Percentiles rank a stretch among this genome's conserved stretches.
phyloP scores from a whole-genome alignment of 1,284 basidiomycete species.

The Termitomyces sp. region DNA sequence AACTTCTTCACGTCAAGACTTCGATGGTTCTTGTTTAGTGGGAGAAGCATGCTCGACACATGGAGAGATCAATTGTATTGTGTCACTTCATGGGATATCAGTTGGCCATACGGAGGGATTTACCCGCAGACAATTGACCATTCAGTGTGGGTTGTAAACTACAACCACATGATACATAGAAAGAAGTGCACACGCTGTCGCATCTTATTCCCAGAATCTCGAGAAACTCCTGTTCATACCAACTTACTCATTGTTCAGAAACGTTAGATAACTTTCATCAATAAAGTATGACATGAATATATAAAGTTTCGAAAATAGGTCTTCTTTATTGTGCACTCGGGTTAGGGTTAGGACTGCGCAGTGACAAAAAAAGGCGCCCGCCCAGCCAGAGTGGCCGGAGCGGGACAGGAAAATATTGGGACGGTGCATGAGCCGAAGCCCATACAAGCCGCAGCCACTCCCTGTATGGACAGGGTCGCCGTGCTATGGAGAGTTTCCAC shows the following conservation, averaged over 20 bases:
- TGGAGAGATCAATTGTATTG: neutral
- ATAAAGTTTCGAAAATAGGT: no score
- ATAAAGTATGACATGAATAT: no score
- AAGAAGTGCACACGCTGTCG: neutral
- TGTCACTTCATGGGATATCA: neutral
- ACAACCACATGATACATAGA: neutral
- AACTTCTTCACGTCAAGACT: neutral
- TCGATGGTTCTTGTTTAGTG: slow-evolving; percentile 3
- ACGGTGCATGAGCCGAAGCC: slow-evolving; percentile 63
- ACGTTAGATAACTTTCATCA: no score
- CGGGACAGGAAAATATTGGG: slow-evolving; percentile 67
- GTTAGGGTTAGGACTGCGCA: slow-evolving; percentile 40
- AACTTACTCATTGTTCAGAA: no score
- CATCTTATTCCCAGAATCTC: neutral
- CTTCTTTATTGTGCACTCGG: neutral
- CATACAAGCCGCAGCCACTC: slow-evolving; percentile 54
- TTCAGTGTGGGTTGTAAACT: neutral
- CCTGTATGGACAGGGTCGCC: slow-evolving; percentile 63
- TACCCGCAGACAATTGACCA: neutral
- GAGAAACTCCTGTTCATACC: neutral
- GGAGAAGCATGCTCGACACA: slow-evolving; percentile 3
- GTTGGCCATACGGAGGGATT: neutral
- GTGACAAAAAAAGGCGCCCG: slow-evolving; percentile 34
- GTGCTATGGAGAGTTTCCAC: slow-evolving; percentile 55
- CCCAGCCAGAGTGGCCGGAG: slow-evolving; percentile 52